Conservation (phyloP, 192 early-diverging fungal species). For the Entomortierella lignicola region DNA sequence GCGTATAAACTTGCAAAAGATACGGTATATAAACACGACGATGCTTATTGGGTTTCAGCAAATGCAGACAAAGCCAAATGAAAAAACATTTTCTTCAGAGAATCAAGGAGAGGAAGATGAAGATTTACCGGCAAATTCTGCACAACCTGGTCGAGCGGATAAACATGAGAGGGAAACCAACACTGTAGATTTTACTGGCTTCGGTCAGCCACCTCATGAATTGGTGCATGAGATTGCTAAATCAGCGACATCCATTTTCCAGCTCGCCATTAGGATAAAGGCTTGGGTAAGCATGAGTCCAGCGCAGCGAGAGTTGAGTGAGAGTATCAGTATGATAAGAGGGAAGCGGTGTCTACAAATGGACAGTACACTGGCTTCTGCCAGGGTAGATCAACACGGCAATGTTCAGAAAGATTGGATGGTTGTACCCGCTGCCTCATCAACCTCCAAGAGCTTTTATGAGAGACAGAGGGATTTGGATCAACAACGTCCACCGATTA, state of each 20-base stretch:
- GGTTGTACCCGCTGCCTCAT: constrained; percentile 21
- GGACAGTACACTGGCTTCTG: constrained; percentile 26
- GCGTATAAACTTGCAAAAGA: constrained; percentile 36
- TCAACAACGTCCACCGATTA: constrained; percentile 12
- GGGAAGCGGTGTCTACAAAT: constrained; percentile 46
- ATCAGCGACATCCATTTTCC: constrained; percentile 40
- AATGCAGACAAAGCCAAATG: not conserved
- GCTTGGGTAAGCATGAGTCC: constrained; percentile 46
- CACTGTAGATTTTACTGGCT: not conserved
- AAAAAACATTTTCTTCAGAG: not conserved
- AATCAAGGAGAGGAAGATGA: not conserved
- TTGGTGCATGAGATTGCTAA: constrained; percentile 45
- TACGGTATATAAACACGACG: constrained; percentile 43
- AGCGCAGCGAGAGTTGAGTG: constrained; percentile 31
- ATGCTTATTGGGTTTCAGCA: constrained; percentile 45
- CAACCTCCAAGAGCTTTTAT: constrained; percentile 34
- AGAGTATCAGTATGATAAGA: constrained; percentile 41
- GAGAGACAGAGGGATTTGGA: constrained; percentile 41
- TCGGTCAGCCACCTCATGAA: constrained; percentile 23
- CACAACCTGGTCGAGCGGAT: not conserved
- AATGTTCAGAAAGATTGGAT: constrained; percentile 48
- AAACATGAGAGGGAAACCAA: constrained; percentile 2
- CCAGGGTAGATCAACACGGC: constrained; percentile 34
- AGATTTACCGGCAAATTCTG: not conserved
- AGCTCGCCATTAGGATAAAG: constrained; percentile 45